Evolutionary conservation across 2,329 filamentous ascomycete genomes (phyloP), one percentile per base, ranked within the genome.

Genomic region (Colletotrichum sp.): DNA sequence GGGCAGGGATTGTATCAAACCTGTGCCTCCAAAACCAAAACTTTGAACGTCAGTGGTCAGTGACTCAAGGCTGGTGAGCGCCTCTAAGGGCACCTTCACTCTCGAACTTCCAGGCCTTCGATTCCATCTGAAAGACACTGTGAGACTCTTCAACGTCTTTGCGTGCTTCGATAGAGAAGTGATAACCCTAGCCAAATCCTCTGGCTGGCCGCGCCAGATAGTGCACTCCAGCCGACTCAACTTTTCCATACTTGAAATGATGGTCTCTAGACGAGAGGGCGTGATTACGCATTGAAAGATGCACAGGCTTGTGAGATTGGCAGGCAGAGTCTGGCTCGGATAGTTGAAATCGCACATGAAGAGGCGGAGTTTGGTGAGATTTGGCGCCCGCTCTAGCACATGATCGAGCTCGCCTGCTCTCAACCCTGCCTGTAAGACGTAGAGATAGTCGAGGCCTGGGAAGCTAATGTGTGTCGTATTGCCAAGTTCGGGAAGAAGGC

Each of bases 21-120:
- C 64, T 8, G 70, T 71, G 7, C 18, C 16, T 16, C 52, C 71
- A 5, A 60, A 36, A 6, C 48, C 60, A 22, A 74, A 71, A n/a
- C 48, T 74, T 16, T 39, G 60, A 10, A 74, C 28, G 16, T 71
- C 68, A 3, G 68, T 71, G 6, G 71, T 74, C 8, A 74, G 67
- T 15, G 60, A 71, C 52, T 71, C 60, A 18, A 74, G 71, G 4
- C 56, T 48, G 6, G 62, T 43, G n/a, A 74, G 43, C 15, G 18
- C 32, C 15, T 71, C 34, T n/a, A 74, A 30, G 10, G 61, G 68
- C 36, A 52, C 36, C 27, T 61, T 64, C 22, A 69, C 55, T 18
- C 66, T 69, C 16, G 34, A 36, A 9, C 7, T 52, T 18, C 66
- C 66, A n/a, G 28, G 39, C 25, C 34, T 48, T 7, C 64, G 65